Conservation (phyloP, 2,329 filamentous ascomycete genomes). For the Nigrospora osmanthi region DNA sequence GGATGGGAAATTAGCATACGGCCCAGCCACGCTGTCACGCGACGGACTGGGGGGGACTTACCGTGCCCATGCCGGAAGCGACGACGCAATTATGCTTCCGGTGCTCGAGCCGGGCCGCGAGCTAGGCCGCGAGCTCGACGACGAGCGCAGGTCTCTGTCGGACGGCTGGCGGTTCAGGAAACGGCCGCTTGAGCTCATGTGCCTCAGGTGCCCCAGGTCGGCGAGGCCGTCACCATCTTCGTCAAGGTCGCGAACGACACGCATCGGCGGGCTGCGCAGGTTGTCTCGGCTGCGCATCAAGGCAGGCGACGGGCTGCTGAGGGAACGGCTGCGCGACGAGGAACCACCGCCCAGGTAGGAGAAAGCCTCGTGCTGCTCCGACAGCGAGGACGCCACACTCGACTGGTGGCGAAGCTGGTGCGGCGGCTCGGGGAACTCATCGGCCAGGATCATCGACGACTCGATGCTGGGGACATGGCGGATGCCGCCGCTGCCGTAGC, state of each 20-base stretch:
- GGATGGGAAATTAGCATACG: constrained; percentile 12
- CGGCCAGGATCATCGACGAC: constrained; percentile 36
- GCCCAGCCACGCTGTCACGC: no score
- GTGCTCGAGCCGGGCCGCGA: constrained; percentile 11
- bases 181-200: constrained; percentile 42
- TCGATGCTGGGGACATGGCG: constrained; percentile 50
- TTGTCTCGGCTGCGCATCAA: constrained; percentile 13
- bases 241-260: constrained; percentile 49
- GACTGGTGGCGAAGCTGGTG: constrained; percentile 20
- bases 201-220: constrained; percentile 46
- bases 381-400: no score
- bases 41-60: constrained; percentile 14
- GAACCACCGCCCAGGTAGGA: neutral
- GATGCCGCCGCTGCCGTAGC: constrained; percentile 41
- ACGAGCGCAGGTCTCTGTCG: constrained; percentile 45
- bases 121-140: constrained; percentile 32
- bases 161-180: constrained; percentile 43
- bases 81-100: constrained; percentile 34
- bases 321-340: neutral
- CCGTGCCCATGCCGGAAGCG: constrained; percentile 48
- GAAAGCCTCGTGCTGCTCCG: no score
- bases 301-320: neutral
- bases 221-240: constrained; percentile 58
- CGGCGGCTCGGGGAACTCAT: constrained; percentile 29
- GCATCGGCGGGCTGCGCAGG: constrained; percentile 23